Base-by-base conservation (phyloP, 2,329 filamentous ascomycete genomes). In the Ascochyta clinopodiicola region DNA sequence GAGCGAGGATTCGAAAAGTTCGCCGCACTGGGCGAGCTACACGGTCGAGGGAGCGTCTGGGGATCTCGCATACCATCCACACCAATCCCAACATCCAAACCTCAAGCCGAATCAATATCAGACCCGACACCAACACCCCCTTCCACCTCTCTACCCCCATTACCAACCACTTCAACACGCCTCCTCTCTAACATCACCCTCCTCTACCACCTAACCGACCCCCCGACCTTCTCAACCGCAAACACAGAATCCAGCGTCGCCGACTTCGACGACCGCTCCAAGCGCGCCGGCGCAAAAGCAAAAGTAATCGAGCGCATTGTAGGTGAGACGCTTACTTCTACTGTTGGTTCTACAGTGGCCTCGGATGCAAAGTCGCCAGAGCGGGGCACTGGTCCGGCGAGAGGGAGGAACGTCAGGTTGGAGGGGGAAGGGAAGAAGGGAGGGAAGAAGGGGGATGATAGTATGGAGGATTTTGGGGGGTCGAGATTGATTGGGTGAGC, bases 1-100 rank as follows among this genome's bases (percentile, higher is more conserved):
- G 90, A 96, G 73, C 95, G 93, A 62, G 94, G 93, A 0, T 98
- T 95, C 67, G 91, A 96, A 67, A 98, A 96, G 77, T 97, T 96
- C 70, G 72, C 90, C 37, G 88, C 92, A 59, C 85, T 92, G 74
- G 94, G 94, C 2, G 83, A 84, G 55, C 77, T 98, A 29, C 88
- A 94, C 66, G 91, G 92, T 39, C 88, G 87, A 68, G 87, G 91
- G 13, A 78, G 90, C 22, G 82, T 98, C n/a, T 98, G 94, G 93
- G 87, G 88, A 12, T 89, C 90, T 57, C 83, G 92, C 49, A 25
- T 92, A 10, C 80, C 80, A 15, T 7, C 34, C 29, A 31, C 29
- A 31, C 4, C 27, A 29, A 10, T 8, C 8, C 8, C 27, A 29
- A 29, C 27, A 29, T 12, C 27, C 4, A 29, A 29, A 8, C 27